phyloP scores from a whole-genome alignment of 176 grass and related monocot species.

The Triticum aestivum region DNA sequence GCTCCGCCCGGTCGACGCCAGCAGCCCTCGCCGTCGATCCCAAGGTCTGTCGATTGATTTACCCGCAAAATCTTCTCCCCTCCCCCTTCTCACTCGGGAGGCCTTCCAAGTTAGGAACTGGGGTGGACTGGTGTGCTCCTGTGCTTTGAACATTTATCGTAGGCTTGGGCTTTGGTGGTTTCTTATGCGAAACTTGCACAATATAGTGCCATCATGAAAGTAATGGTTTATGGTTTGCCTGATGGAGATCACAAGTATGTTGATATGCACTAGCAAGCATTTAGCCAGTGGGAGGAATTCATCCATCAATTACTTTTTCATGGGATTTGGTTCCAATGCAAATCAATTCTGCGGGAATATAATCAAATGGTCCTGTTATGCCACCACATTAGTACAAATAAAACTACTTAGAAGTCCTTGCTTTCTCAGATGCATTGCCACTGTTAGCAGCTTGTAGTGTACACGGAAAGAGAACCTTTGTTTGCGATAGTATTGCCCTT shows the following conservation, averaged over 20 bases:
- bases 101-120: background rate
- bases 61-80: background rate
- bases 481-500: background rate
- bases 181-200: background rate
- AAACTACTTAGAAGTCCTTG: background rate
- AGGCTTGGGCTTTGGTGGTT: background rate
- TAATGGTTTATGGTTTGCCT: background rate
- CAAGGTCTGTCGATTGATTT: conserved; percentile 12
- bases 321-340: background rate
- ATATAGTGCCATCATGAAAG: background rate
- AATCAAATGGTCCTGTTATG: background rate
- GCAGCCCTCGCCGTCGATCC: background rate
- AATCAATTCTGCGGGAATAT: background rate
- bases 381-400: background rate
- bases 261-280: background rate
- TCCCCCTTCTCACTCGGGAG: background rate
- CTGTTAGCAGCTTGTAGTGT: background rate
- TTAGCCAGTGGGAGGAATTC: background rate
- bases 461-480: background rate
- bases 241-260: background rate
- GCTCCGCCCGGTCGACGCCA: background rate
- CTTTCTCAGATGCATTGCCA: background rate
- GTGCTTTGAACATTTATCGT: background rate
- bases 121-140: background rate
- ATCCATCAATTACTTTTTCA: background rate